Conservation (phyloP, 2,329 filamentous ascomycete species). For the Onygenales sp. region DNA sequence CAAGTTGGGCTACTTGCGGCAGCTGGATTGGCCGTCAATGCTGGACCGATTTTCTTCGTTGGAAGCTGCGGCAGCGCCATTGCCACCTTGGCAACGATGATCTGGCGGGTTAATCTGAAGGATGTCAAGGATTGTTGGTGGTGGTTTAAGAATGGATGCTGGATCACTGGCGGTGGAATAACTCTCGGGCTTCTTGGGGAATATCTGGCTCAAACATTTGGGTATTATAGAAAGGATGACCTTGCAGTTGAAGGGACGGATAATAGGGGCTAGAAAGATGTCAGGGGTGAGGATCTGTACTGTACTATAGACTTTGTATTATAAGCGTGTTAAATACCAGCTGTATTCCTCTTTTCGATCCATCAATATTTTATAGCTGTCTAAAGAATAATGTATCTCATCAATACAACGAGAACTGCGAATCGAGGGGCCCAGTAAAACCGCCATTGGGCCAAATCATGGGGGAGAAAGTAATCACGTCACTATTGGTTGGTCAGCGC, state of each 20-base stretch:
- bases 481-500: no score
- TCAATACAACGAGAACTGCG: no score
- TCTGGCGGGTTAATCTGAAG: constrained; percentile 48
- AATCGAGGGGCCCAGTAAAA: no score
- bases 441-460: no score
- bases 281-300: not conserved
- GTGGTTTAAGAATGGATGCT: constrained; percentile 55
- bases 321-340: not conserved
- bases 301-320: not conserved
- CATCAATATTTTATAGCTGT: no score
- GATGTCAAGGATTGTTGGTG: constrained; percentile 52
- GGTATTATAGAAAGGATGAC: not conserved
- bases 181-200: constrained; percentile 46
- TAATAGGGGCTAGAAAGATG: not conserved
- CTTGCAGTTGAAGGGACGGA: not conserved
- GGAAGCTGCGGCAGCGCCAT: constrained; percentile 50
- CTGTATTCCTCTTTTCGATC: no score
- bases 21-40: constrained; percentile 39
- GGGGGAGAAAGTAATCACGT: no score
- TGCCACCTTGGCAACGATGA: constrained; percentile 48
- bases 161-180: constrained; percentile 52
- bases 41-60: constrained; percentile 49
- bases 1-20: constrained; percentile 35
- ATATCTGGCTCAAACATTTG: constrained; percentile 30
- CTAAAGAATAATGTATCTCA: no score